Evolutionary conservation across 306 rosid genomes (phyloP).

Genomic region (Argentina anserina): DNA sequence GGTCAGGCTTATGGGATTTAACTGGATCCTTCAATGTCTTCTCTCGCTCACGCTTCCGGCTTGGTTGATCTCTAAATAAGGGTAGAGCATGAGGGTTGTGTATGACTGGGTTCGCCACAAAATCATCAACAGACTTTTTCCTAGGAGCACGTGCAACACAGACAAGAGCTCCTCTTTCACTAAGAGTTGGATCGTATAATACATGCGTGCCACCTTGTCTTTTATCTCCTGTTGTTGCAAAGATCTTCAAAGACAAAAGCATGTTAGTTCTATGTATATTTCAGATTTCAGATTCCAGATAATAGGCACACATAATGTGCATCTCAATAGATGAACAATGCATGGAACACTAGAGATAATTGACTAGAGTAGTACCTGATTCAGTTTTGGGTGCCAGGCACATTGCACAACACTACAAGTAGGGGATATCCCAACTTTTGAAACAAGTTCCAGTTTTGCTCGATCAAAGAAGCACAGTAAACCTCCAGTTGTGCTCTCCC

Average conservation of each 20-base stretch:
- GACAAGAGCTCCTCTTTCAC: constrained; percentile 96
- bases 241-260: constrained; percentile 44
- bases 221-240: constrained; percentile 84
- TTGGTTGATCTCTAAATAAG: constrained; percentile 86
- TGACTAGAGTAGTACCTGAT: constrained; percentile 57
- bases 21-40: constrained; percentile 81
- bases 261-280: constrained; percentile 2
- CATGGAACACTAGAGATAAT: constrained; percentile 2
- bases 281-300: neutral
- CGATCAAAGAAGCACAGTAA: constrained; percentile 82
- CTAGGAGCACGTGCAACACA: constrained; percentile 96
- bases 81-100: constrained; percentile 97
- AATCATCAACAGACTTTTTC: constrained; percentile 85
- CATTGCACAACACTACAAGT: constrained; percentile 83
- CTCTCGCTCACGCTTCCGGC: constrained; percentile 88
- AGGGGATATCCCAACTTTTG: constrained; percentile 84
- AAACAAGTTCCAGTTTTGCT: constrained; percentile 75
- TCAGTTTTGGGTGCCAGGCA: constrained; percentile 91
- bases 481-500: constrained; percentile 76
- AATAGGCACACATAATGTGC: neutral
- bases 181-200: constrained; percentile 75
- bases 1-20: constrained; percentile 94
- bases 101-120: constrained; percentile 79
- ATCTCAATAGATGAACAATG: neutral
- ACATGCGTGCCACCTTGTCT: constrained; percentile 91